Conservation (phyloP, 2,329 filamentous ascomycete genomes). For the Apiospora koreana region DNA sequence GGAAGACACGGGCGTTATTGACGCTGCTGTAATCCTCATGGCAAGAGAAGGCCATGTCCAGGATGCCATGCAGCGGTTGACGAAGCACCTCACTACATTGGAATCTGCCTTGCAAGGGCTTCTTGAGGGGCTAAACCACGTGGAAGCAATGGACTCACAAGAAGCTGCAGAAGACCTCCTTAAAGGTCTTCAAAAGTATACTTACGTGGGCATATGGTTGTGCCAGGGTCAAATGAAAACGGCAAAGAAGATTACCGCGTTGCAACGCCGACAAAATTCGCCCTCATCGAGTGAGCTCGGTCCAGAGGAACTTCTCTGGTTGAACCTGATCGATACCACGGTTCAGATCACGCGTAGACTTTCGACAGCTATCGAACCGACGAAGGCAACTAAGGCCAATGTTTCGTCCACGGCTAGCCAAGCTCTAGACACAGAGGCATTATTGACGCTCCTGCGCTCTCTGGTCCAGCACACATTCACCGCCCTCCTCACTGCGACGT, state of each 20-base stretch:
- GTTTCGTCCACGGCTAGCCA: conserved; percentile 3
- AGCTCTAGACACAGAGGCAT: conserved; percentile 56
- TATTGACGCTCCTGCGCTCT: conserved; percentile 69
- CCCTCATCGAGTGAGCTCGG: conserved; percentile 46
- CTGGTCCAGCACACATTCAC: conserved; percentile 92
- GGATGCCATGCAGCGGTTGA: conserved; percentile 81
- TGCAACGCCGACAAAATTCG: conserved; percentile 54
- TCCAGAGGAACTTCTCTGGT: conserved; percentile 58
- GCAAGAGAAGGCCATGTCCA: conserved; percentile 82
- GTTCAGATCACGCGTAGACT: conserved; percentile 66
- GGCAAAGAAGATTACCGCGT: conserved; percentile 43
- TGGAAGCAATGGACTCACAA: conserved; percentile 49
- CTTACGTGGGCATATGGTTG: conserved; percentile 91
- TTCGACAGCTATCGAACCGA: not conserved
- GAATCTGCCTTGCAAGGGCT: conserved; percentile 78
- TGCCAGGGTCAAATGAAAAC: conserved; percentile 82
- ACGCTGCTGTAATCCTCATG: conserved; percentile 90
- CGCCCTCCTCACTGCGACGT: conserved; percentile 76
- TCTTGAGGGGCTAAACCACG: conserved; percentile 59
- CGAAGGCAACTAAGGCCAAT: not conserved
- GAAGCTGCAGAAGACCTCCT: conserved; percentile 74
- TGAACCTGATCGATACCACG: conserved; percentile 60
- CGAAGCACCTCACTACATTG: conserved; percentile 77
- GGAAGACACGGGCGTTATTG: conserved; percentile 86
- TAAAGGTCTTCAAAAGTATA: conserved; percentile 81